phyloP scores from a whole-genome alignment of 2,329 filamentous ascomycete species.

The Myotisia sp. region DNA sequence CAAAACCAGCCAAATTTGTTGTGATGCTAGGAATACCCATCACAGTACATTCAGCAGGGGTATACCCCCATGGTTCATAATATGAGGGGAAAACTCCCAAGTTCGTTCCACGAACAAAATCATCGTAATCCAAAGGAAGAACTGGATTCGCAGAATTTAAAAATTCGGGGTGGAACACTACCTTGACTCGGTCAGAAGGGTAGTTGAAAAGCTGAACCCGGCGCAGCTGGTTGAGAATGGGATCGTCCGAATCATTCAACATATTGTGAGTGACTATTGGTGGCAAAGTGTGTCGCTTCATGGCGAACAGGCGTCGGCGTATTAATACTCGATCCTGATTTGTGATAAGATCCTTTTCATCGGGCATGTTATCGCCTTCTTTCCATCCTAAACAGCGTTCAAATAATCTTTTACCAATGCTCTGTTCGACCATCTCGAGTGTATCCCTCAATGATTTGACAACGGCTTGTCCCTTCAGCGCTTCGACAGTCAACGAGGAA shows the following conservation, averaged over 20 bases:
- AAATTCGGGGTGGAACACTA: constrained; percentile 97
- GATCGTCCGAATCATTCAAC: constrained; percentile 84
- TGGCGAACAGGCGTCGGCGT: constrained; percentile 80
- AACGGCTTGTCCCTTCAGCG: constrained; percentile 89
- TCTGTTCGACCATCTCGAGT: constrained; percentile 78
- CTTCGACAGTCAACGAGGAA: constrained; percentile 84
- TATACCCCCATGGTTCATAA: constrained; percentile 99
- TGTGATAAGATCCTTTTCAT: constrained; percentile 91
- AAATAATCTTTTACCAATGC: constrained; percentile 85
- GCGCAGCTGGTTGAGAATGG: constrained; percentile 87
- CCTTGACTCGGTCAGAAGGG: constrained; percentile 85
- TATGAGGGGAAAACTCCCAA: constrained; percentile 92
- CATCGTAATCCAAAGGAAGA: constrained; percentile 89
- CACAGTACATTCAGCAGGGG: constrained; percentile 92
- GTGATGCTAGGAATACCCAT: constrained; percentile 99
- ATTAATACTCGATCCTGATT: constrained; percentile 85
- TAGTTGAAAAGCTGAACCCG: constrained; percentile 96
- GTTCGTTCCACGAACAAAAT: constrained; percentile 94
- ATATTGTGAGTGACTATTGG: constrained; percentile 99
- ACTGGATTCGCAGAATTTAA: constrained; percentile 91
- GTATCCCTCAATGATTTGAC: constrained; percentile 94
- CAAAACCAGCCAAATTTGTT: constrained; percentile 92
- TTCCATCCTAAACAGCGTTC: constrained; percentile 92
- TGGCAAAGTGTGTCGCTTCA: constrained; percentile 82
- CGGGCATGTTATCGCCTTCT: constrained; percentile 81